Base-by-base conservation (phyloP, 2,329 filamentous ascomycete genomes). In the Pseudogymnoascus sp. region DNA sequence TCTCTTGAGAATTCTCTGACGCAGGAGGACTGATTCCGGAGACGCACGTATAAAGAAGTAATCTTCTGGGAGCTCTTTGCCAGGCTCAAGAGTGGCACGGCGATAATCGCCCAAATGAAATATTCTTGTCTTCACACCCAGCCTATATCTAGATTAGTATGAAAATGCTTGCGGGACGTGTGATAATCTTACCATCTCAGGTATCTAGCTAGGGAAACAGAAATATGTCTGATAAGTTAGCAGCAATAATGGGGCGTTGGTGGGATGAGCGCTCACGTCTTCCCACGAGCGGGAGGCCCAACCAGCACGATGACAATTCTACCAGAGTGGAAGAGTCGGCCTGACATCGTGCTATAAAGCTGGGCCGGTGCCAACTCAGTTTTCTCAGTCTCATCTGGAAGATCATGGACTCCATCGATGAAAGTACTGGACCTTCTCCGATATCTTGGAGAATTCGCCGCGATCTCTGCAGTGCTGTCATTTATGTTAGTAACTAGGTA, bases 1-100 rank as follows among this genome's bases (percentile, higher is more conserved):
- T 73, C 95, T 96, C 77, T 97, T 96, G 17, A 99, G 80, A 60
- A 99, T 99, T 78, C 97, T 97, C 74, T 97, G 94, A 35, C 94
- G 86, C 58, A 99, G 79, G 66, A 97, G 85, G n/a, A 97, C 89
- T 1, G 94, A 96, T 10, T 89, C 84, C 3, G 93, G 90, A 26
- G 92, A 94, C 29, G 95, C 93, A 71, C 97, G 92, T 26, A 96
- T 88, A 73, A 93, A 96, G 78, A 99, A 99, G 75, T 99, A 99
- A 73, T 99, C 94, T 65, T 96, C 90, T 1, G 94, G 95, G 13
- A 99, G 89, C 62, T 92, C 85, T 62, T 88, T 87, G 11, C 87
- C 90, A 41, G 86, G 84, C 15, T 91, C 92, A 65, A 97, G 85
- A 13, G 93, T 96, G 33, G 92, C 92, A 72, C 94, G 85, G 67